Percentiles rank a stretch among this genome's conserved stretches.
Conservation (phyloP, 805 yeast genomes). For the Pichia eremophila region DNA sequence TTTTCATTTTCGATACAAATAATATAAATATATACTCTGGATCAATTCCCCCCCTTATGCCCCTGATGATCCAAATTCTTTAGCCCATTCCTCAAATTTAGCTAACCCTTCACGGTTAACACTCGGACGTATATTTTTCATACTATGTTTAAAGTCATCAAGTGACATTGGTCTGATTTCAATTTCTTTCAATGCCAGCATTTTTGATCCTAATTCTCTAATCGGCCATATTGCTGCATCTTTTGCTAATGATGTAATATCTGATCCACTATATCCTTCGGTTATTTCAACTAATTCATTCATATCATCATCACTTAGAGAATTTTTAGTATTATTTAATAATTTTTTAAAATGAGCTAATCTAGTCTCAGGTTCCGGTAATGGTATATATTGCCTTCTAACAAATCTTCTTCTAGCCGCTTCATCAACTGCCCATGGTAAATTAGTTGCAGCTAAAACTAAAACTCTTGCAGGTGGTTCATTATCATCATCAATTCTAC, state of each 20-base stretch:
- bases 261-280: constrained; percentile 72
- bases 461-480: constrained; percentile 60
- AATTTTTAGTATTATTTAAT: constrained; percentile 62
- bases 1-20: too few species aligned
- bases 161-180: constrained; percentile 69
- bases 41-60: constrained; percentile 31
- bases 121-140: constrained; percentile 77
- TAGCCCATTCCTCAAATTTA: constrained; percentile 85
- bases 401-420: constrained; percentile 93
- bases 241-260: constrained; percentile 85
- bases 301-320: constrained; percentile 54
- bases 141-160: constrained; percentile 65
- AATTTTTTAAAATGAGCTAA: constrained; percentile 59
- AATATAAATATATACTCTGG: background rate
- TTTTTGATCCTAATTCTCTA: constrained; percentile 77
- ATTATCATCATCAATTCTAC: constrained; percentile 37
- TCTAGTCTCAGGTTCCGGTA: constrained; percentile 84
- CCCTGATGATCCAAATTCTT: constrained; percentile 79
- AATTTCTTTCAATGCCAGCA: constrained; percentile 59
- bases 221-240: constrained; percentile 98
- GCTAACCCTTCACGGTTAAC: constrained; percentile 74
- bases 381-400: constrained; percentile 83
- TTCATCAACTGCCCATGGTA: constrained; percentile 97
- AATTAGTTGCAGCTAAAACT: constrained; percentile 87
- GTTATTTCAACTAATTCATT: constrained; percentile 55